A percentile compares a stretch with the other conserved stretches of the same genome.
Conservation (phyloP, 805 yeast genomes). For the Grigorovia humatica region DNA sequence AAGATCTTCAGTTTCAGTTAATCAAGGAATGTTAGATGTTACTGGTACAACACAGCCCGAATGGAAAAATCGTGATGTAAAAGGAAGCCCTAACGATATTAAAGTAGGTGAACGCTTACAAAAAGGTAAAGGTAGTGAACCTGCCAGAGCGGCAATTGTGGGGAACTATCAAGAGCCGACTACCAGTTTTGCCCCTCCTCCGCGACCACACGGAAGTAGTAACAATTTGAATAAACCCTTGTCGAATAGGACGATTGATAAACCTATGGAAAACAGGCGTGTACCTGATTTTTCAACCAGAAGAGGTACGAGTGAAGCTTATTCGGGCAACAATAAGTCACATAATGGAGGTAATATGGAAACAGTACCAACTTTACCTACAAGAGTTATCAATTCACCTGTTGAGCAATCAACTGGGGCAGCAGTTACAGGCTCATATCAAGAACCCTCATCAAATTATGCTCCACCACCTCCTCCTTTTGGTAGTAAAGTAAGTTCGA, state of each 20-base stretch:
- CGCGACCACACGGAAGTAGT: conserved; percentile 24
- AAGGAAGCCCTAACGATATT: neutral
- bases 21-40: neutral
- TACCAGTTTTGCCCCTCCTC: conserved; percentile 34
- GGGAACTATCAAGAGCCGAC: conserved; percentile 19
- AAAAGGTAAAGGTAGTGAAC: neutral
- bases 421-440: conserved; percentile 24
- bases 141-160: conserved; percentile 12
- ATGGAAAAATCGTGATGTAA: neutral
- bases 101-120: neutral
- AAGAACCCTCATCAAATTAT: conserved; percentile 21
- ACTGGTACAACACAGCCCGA: neutral
- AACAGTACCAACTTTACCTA: conserved; percentile 5
- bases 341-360: conserved; percentile 16
- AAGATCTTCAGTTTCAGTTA: neutral
- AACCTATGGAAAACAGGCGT: neutral
- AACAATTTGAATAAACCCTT: neutral
- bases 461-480: conserved; percentile 32
- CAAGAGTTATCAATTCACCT: no score
- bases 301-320: no score
- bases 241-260: neutral
- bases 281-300: neutral
- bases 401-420: neutral
- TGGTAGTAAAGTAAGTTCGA: neutral
- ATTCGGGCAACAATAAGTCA: neutral